Evolutionary conservation across 257 asterid genomes (phyloP).

Genomic region (Lantana camara): DNA sequence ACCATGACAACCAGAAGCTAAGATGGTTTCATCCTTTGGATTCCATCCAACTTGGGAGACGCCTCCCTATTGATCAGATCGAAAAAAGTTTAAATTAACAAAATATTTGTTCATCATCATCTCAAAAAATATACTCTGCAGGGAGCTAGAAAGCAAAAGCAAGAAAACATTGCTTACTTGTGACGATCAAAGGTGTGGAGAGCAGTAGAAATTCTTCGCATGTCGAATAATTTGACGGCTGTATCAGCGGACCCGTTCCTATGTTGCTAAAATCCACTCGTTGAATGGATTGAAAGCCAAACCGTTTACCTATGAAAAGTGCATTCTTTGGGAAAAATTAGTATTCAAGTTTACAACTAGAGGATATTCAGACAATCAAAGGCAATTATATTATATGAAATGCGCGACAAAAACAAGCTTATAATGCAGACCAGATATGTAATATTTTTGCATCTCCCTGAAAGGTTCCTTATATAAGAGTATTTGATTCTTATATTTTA

Average conservation of each 20-base stretch:
- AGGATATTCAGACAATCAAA: background rate
- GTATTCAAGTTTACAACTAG: background rate
- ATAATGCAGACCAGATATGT: background rate
- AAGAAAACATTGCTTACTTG: slow-evolving; percentile 49
- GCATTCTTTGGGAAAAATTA: background rate
- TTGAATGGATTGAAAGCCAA: slow-evolving; percentile 83
- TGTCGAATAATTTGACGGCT: slow-evolving; percentile 75
- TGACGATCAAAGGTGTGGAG: slow-evolving; percentile 73
- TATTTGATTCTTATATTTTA: no score
- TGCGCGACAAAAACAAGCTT: background rate
- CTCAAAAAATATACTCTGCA: background rate
- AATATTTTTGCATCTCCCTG: background rate
- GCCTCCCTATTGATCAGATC: slow-evolving; percentile 57
- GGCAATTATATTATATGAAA: background rate
- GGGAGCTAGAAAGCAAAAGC: background rate
- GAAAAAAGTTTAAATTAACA: slow-evolving; percentile 2
- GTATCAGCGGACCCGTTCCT: slow-evolving; percentile 86
- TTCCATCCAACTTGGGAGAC: slow-evolving; percentile 92
- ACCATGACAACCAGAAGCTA: slow-evolving; percentile 86
- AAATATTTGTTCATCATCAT: background rate
- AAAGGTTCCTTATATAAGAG: background rate
- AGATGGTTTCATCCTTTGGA: slow-evolving; percentile 76
- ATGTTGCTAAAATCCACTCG: slow-evolving; percentile 82
- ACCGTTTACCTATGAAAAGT: slow-evolving; percentile 66
- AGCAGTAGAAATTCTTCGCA: slow-evolving; percentile 62